Evolutionary conservation across 805 yeast genomes (phyloP).

Genomic region (Wickerhamia fluorescens): DNA sequence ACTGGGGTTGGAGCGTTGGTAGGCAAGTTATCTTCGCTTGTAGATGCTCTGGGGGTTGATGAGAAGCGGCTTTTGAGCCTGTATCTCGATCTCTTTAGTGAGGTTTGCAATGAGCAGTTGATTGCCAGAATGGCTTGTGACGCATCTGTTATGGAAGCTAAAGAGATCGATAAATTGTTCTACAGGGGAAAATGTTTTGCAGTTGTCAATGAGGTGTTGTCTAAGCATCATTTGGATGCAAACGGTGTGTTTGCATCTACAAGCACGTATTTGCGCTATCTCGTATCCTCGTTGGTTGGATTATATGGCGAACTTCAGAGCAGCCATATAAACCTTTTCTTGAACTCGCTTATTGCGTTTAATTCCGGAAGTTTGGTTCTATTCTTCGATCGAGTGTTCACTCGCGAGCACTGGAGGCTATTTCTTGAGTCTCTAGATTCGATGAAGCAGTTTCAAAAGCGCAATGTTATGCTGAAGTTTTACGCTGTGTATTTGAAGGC

Average conservation of each 20-base stretch:
- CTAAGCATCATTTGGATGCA: conserved; percentile 4
- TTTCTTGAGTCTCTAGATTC: conserved; percentile 8
- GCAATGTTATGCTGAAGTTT: conserved; percentile 12
- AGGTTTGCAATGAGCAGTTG: conserved; percentile 11
- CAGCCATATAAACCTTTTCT: conserved; percentile 9
- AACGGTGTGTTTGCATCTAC: conserved; percentile 8
- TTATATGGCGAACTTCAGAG: conserved; percentile 6
- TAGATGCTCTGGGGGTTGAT: too few relatives aligned
- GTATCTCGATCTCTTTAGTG: conserved; percentile 8
- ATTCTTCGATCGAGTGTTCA: conserved; percentile 19
- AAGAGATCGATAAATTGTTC: conserved; percentile 31
- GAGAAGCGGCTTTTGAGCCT: too few relatives aligned
- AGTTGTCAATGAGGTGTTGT: conserved; percentile 16
- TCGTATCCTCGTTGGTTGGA: conserved; percentile 12
- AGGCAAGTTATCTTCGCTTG: too few relatives aligned
- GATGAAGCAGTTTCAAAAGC: conserved; percentile 22
- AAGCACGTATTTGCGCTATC: conserved; percentile 14
- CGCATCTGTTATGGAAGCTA: too few relatives aligned
- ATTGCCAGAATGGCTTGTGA: too few relatives aligned
- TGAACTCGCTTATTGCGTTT: conserved; percentile 17
- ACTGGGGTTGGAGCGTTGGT: too few relatives aligned
- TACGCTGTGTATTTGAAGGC: conserved; percentile 9
- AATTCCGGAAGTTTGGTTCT: conserved; percentile 8
- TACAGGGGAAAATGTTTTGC: conserved; percentile 27
- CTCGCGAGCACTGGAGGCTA: conserved; percentile 11